phyloP scores from a whole-genome alignment of 2,329 filamentous ascomycete genomes.

The Fusarium sp. region DNA sequence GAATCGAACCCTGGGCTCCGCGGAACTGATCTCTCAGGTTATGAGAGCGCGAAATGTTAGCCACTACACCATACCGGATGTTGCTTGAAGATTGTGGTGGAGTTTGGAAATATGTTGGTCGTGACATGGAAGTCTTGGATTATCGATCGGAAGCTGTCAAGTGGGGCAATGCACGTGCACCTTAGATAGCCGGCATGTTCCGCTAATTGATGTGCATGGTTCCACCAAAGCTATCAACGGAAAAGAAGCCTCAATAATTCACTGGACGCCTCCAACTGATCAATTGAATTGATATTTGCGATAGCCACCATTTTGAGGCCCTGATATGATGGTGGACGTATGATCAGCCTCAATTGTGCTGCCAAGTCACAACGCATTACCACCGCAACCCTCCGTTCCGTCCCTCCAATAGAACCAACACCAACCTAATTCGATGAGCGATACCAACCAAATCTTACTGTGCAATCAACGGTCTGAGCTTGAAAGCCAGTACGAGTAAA shows the following conservation, averaged over 20 bases:
- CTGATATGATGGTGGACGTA: neutral
- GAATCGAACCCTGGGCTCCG: slow-evolving; percentile 49
- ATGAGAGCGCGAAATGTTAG: slow-evolving; percentile 52
- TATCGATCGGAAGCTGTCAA: no score
- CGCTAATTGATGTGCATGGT: neutral
- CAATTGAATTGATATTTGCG: slow-evolving; percentile 2
- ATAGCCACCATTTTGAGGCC: neutral
- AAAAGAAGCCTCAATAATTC: slow-evolving; percentile 19
- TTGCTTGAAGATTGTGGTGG: neutral
- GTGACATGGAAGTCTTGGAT: no score
- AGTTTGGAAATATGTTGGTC: neutral
- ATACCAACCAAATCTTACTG: neutral
- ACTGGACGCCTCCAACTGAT: neutral
- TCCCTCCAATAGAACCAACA: slow-evolving; percentile 11
- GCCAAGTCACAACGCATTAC: slow-evolving; percentile 17
- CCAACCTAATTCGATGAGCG: slow-evolving; percentile 3
- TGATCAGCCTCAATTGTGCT: neutral
- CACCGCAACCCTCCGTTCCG: slow-evolving; percentile 4
- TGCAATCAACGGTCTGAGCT: neutral
- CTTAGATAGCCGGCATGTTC: neutral
- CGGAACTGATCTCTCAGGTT: slow-evolving; percentile 43
- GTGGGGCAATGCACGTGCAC: neutral
- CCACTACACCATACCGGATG: slow-evolving; percentile 52
- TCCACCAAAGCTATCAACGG: slow-evolving; percentile 22
- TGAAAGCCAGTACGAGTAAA: neutral